Evolutionary conservation across 257 asterid species (phyloP), one percentile per base, ranked within the genome.

Genomic region (Misopates orontium): DNA sequence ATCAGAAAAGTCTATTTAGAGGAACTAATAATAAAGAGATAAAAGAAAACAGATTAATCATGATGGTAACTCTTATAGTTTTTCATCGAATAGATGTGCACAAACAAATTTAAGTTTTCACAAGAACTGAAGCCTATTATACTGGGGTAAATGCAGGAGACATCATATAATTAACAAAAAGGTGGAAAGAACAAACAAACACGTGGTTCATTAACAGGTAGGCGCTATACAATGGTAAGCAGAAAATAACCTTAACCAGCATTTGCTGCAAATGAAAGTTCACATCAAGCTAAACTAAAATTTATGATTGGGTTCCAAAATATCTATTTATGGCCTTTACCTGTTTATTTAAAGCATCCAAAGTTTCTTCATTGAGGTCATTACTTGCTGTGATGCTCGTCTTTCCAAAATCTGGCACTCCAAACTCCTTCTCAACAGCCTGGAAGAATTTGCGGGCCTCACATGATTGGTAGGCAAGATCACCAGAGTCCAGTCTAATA

Each of bases 311-410:
- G 31, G 13, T 53, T 24, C 53, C 5, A 7, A 51, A 65, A 24
- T 55, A 44, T 51, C 36, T 20, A 23, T 55, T 24, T 45, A 57
- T 47, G 75, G 47, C 64, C 31, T 25, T 67, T 75, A 87, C 99
- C 97, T 93, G 99, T 77, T 93, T 93, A 80, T 93, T 93, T 71
- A 93, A 79, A 40, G 94, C 97, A 80, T 93, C 99, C 67, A 93
- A 56, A 23, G 99, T 93, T 86, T 90, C 99, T 79, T 93, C 99
- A 75, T 90, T 90, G 71, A 93, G 97, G 67, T 93, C 99, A 68
- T 93, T 93, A 78, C 99, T 93, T 36, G 99, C 99, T n/a, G 97
- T 87, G 62, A 93, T 90, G 74, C 75, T 57, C 39, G 58, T 90
- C 82, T 77, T 87, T 64, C 97, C 95, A 75, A 93, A 93, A 63